These are phyloP conservation scores for Termitomyces titanicus DNA, from an alignment of 768 basidiomycete species.

Conservation along the genomic window DNA sequence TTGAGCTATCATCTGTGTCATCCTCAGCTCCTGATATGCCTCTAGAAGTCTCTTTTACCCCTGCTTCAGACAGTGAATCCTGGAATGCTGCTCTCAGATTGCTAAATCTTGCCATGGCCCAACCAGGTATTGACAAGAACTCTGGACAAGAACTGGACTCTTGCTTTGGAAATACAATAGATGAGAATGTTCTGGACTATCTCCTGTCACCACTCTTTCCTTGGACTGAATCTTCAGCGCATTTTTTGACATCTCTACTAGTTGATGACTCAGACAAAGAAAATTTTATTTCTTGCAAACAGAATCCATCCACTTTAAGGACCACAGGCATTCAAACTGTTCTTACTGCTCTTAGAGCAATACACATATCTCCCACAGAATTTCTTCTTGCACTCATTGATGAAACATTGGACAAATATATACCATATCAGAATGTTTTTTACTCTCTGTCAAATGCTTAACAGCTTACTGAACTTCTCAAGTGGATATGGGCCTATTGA, in stretches of 20 bases:
- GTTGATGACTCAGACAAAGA: no score
- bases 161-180: no score
- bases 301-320: not conserved
- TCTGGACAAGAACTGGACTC: no score
- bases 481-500: not conserved
- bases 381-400: not conserved
- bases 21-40: not conserved
- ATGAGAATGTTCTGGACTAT: no score
- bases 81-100: not conserved
- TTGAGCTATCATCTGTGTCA: not conserved
- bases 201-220: no score
- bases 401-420: not conserved
- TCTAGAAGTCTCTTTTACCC: no score
- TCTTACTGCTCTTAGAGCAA: not conserved
- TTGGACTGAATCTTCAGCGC: no score
- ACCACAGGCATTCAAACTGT: not conserved
- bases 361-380: not conserved
- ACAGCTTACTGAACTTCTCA: not conserved
- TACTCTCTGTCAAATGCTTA: not conserved
- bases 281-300: not conserved
- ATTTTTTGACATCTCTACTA: no score
- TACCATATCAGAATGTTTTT: not conserved
- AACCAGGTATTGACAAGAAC: no score
- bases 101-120: no score
- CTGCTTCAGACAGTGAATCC: not conserved